phyloP scores from a whole-genome alignment of 106 monocot species.

The Allium cepa region DNA sequence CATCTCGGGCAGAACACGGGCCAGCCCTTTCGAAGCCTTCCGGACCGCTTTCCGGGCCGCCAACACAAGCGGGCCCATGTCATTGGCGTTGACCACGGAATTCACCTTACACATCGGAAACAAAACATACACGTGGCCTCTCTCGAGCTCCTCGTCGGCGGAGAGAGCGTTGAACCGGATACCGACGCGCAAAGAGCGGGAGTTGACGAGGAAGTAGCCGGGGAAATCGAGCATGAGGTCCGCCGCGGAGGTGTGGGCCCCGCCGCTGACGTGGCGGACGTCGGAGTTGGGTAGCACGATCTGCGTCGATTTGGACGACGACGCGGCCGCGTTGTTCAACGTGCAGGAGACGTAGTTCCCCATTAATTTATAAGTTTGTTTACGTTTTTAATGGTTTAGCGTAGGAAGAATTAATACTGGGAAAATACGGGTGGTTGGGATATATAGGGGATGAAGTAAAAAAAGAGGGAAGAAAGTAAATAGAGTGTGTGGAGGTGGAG shows the following conservation, averaged over 20 bases:
- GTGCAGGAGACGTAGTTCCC: constrained; percentile 20
- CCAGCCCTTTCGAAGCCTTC: too few relatives aligned
- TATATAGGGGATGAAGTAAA: too few relatives aligned
- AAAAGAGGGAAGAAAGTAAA: too few relatives aligned
- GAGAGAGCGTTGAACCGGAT: constrained; percentile 9
- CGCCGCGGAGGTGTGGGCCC: constrained; percentile 6
- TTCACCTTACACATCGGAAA: constrained; percentile 14
- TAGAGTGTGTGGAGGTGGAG: too few relatives aligned
- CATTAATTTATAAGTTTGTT: neutral
- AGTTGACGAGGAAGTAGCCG: constrained; percentile 12
- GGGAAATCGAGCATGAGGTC: constrained; percentile 21
- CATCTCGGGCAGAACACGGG: neutral
- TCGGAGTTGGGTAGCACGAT: constrained; percentile 13
- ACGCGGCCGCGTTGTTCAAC: neutral
- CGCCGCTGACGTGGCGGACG: neutral
- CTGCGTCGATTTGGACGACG: neutral
- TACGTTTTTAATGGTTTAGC: too few relatives aligned
- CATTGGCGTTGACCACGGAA: constrained; percentile 1
- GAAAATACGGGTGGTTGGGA: too few relatives aligned
- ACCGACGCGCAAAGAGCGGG: constrained; percentile 8
- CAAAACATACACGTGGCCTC: constrained; percentile 7
- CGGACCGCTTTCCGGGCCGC: neutral
- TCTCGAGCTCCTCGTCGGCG: constrained; percentile 18
- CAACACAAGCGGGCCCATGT: constrained; percentile 7
- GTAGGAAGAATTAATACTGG: too few relatives aligned